phyloP scores from a whole-genome alignment of 768 basidiomycete genomes.

The Lyophyllum atratum region DNA sequence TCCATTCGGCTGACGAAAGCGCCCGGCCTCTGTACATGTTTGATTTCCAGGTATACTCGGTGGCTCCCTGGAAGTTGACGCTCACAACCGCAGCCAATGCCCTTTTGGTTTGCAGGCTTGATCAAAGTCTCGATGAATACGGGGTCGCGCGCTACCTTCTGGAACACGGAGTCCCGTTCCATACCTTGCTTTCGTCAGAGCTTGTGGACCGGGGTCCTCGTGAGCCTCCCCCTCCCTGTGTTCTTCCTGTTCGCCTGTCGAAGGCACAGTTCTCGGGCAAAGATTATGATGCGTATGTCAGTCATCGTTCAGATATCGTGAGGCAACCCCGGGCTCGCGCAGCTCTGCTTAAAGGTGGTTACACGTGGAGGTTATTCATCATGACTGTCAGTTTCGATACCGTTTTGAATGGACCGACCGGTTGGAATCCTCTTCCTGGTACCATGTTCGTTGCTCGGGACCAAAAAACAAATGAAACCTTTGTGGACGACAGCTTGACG shows the following conservation, averaged over 20 bases:
- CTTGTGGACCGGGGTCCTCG: not conserved
- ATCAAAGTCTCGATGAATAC: not conserved
- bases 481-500: conserved; percentile 16
- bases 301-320: conserved; percentile 1
- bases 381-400: conserved; percentile 3
- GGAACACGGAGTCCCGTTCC: conserved; percentile 4
- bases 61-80: not conserved
- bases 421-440: not conserved
- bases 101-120: conserved; percentile 1
- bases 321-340: conserved; percentile 14
- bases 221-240: not conserved
- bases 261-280: not conserved
- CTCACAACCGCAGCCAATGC: not conserved
- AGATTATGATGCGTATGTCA: conserved; percentile 11
- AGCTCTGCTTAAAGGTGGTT: conserved; percentile 14
- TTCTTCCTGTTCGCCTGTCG: not conserved
- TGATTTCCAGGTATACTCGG: not conserved
- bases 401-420: conserved; percentile 9
- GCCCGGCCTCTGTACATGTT: not conserved
- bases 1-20: not conserved
- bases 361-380: conserved; percentile 9
- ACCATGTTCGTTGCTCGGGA: not conserved
- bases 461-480: not conserved
- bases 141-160: not conserved
- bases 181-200: not conserved